These are phyloP conservation scores for Apostasia shenzhenica DNA, from an alignment of 106 monocot genomes.

Conservation along the genomic window DNA sequence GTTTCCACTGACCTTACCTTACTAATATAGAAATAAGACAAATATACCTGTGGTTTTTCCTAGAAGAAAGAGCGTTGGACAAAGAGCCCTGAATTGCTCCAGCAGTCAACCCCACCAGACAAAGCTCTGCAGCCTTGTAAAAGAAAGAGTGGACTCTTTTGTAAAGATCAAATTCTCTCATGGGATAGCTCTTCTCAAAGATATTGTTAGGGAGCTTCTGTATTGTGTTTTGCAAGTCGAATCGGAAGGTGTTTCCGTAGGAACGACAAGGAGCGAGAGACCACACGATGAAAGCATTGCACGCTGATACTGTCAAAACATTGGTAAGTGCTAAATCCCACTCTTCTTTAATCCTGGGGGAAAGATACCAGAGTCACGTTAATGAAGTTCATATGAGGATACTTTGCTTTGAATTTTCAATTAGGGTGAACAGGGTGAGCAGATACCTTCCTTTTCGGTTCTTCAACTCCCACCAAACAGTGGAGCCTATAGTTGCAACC, in stretches of 20 bases:
- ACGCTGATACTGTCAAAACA: constrained; percentile 69
- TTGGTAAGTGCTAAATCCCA: constrained; percentile 92
- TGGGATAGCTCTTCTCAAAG: constrained; percentile 83
- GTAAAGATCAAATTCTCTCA: constrained; percentile 87
- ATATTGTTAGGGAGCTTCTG: constrained; percentile 98
- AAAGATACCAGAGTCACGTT: background rate
- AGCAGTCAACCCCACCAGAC: constrained; percentile 56
- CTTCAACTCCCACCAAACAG: constrained; percentile 88
- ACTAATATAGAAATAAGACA: background rate
- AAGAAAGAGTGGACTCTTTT: constrained; percentile 85
- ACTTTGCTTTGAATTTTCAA: background rate
- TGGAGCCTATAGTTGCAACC: constrained; percentile 48
- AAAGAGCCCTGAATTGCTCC: constrained; percentile 73
- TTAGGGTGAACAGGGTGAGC: background rate
- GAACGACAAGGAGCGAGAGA: constrained; percentile 93
- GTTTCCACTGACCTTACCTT: background rate
- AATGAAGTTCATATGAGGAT: background rate
- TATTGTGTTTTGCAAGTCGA: constrained; percentile 85
- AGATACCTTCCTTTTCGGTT: constrained; percentile 84
- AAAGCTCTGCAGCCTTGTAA: constrained; percentile 79
- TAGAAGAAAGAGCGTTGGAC: constrained; percentile 47
- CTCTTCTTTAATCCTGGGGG: constrained; percentile 79
- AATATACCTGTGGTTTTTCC: constrained; percentile 55
- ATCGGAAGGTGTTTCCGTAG: constrained; percentile 85
- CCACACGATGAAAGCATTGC: constrained; percentile 92